A percentile compares a stretch with the other conserved stretches of the same genome.
These are phyloP conservation scores for Solanum piurae DNA, from an alignment of 257 asterid species.

Conservation along the genomic window DNA sequence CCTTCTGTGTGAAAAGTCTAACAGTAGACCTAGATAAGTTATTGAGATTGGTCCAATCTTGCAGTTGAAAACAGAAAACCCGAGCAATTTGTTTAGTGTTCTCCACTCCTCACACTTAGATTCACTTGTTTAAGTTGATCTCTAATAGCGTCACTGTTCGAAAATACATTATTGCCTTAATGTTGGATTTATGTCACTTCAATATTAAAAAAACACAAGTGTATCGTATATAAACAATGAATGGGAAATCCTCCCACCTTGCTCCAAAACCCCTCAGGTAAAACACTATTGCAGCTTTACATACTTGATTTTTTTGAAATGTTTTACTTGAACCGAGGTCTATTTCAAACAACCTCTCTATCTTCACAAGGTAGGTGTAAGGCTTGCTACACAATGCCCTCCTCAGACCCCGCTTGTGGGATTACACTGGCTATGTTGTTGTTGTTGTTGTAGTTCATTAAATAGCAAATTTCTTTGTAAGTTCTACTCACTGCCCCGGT, in stretches of 20 bases:
- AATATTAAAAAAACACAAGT: neutral
- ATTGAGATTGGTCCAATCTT: neutral
- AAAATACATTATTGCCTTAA: neutral
- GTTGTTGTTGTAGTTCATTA: neutral
- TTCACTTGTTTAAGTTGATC: neutral
- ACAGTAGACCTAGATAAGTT: neutral
- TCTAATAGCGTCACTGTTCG: neutral
- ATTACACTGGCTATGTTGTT: neutral
- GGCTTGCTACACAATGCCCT: neutral
- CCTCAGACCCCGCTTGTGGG: neutral
- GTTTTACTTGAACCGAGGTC: neutral
- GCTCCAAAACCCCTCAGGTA: neutral
- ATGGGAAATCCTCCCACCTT: neutral
- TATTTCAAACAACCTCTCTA: neutral
- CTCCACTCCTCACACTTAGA: neutral
- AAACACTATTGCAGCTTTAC: neutral
- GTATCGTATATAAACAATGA: neutral
- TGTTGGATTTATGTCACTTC: neutral
- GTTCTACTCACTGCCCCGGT: neutral
- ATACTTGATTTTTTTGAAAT: neutral
- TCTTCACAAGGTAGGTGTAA: neutral
- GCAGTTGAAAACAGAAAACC: neutral
- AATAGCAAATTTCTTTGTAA: neutral
- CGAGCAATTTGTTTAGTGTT: neutral
- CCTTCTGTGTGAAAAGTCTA: neutral